Evolutionary conservation across 2,329 filamentous ascomycete genomes (phyloP).

Genomic region (Tolypocladium capitatum): DNA sequence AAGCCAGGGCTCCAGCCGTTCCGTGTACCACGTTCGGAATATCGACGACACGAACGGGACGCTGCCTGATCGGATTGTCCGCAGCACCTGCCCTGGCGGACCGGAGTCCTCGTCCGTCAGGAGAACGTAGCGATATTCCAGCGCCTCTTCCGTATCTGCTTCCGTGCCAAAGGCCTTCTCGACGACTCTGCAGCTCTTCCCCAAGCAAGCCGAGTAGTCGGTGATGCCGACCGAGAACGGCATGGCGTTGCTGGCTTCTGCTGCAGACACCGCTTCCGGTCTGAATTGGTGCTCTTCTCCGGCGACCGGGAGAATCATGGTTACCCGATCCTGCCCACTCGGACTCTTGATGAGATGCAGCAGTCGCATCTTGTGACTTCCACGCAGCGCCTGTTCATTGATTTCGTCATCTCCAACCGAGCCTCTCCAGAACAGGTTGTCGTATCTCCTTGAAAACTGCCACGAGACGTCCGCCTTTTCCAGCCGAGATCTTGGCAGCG

Average conservation of each 20-base stretch:
- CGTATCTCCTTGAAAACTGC: slow-evolving; percentile 47
- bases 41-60: slow-evolving; percentile 60
- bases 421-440: slow-evolving; percentile 64
- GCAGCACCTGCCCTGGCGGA: slow-evolving; percentile 44
- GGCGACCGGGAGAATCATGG: slow-evolving; percentile 41
- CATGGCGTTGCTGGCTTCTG: slow-evolving; percentile 39
- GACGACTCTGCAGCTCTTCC: slow-evolving; percentile 19
- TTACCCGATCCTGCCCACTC: slow-evolving; percentile 31
- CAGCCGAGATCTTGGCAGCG: slow-evolving; percentile 31
- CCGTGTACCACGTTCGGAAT: slow-evolving; percentile 70
- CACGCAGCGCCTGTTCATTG: slow-evolving; percentile 42
- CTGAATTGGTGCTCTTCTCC: slow-evolving; percentile 26
- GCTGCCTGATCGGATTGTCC: slow-evolving; percentile 50
- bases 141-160: slow-evolving; percentile 34
- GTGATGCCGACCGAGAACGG: slow-evolving; percentile 47
- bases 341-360: slow-evolving; percentile 55
- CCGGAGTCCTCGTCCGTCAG: slow-evolving; percentile 60
- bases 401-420: slow-evolving; percentile 42
- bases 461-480: slow-evolving; percentile 29
- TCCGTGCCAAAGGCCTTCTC: slow-evolving; percentile 18
- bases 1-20: slow-evolving; percentile 59
- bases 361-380: slow-evolving; percentile 57
- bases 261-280: slow-evolving; percentile 40
- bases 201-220: slow-evolving; percentile 42
- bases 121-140: slow-evolving; percentile 57